Evolutionary conservation across 2,329 filamentous ascomycete genomes (phyloP), one percentile per base, ranked within the genome.

Genomic region (Clarireedia paspali): DNA sequence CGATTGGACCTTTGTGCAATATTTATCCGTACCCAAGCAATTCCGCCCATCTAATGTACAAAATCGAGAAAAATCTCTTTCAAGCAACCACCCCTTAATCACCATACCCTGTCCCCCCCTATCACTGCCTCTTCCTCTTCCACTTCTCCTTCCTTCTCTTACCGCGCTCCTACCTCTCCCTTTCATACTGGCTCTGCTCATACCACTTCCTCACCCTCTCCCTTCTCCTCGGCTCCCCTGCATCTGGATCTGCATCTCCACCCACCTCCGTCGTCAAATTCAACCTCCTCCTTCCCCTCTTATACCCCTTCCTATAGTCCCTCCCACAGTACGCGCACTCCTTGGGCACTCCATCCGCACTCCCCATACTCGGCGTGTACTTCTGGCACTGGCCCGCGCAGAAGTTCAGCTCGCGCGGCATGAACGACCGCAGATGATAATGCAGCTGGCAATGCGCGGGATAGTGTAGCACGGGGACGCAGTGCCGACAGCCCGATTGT

Each of bases 391-490:
- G 44, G 0, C 57, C 60, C 2, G 51, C 53, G 38, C 64, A 66
- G 30, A 56, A 64, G 6, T 34, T 62, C 14, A 62, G 38, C 4
- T 58, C 4, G 2, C 17, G 17, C 0, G 64, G 64, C 7, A 66
- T 59, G 53, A 61, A 61, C 3, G 39, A 47, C 2, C 57, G 53
- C 6, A 66, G 52, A 52, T 67, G 64, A 44, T 59, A 64, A 23
- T 67, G 64, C 1, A 67, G 53, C 26, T 67, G 62, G 53, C 65
- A 67, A 36, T 67, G 64, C 2, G 62, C 60, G 3, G 63, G 65
- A 9, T 58, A 62, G 45, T 58, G 65, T 9, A 63, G 60, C 3
- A 64, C 62, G 7, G 65, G 65, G 5, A 60, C 45, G 40, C 65
- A 67, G 39, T 62, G 51, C 30, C 49, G 56, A 42, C 65, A 67